These are phyloP conservation scores for Mrakia blollopis DNA, from an alignment of 768 basidiomycete genomes.

Conservation along the genomic window DNA sequence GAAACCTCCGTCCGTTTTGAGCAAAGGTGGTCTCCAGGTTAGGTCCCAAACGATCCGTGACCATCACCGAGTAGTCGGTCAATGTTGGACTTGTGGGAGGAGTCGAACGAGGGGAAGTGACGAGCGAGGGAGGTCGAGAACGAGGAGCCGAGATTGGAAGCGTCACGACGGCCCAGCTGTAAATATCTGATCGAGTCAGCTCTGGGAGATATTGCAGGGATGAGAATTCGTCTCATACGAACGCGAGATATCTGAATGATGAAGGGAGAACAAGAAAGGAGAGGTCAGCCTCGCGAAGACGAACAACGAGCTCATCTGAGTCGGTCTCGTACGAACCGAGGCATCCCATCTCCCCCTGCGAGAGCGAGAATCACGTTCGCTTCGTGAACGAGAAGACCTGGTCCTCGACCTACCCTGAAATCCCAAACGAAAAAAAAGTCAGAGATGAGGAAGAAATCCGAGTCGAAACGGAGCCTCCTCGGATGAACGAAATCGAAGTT, in stretches of 20 bases:
- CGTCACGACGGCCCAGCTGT: constrained; percentile 5
- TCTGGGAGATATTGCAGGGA: not conserved
- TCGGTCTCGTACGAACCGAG: not conserved
- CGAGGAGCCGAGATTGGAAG: not conserved
- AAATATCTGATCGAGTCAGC: not conserved
- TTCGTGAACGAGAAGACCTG: not conserved
- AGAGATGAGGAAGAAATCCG: not conserved
- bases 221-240: not conserved
- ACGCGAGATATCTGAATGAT: not conserved
- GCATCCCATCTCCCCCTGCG: constrained; percentile 5
- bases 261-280: not conserved
- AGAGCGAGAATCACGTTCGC: not conserved
- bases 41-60: constrained; percentile 16
- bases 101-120: not conserved
- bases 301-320: not conserved
- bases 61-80: constrained; percentile 11
- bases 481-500: not conserved
- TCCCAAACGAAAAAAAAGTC: not conserved
- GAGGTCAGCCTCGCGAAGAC: not conserved
- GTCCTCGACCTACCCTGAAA: not conserved
- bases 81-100: not conserved
- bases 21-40: constrained; percentile 4
- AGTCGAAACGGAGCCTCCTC: no score
- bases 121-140: not conserved
- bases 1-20: not conserved